Evolutionary conservation across 106 monocot genomes (phyloP).

Genomic region (Ottelia alismoides): DNA sequence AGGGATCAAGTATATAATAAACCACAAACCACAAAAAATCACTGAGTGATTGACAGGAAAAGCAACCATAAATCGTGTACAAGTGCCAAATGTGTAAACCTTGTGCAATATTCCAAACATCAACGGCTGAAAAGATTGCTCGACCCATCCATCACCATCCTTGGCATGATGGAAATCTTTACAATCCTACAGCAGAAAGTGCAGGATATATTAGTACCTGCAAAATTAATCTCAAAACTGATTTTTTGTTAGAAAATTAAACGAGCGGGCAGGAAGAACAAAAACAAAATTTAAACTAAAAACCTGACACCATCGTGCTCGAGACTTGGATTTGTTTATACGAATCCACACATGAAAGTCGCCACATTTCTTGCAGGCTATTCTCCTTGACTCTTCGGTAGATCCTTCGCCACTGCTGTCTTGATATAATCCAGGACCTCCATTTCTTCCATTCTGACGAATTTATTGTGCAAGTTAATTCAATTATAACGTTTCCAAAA

Average conservation of each 20-base stretch:
- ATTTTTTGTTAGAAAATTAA: no score
- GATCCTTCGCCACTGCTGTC: slow-evolving; percentile 30
- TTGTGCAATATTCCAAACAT: slow-evolving; percentile 81
- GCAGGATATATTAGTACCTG: no score
- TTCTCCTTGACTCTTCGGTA: slow-evolving; percentile 55
- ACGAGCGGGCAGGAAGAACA: no score
- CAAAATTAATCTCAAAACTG: no score
- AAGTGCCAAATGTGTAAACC: no score
- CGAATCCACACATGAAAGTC: slow-evolving; percentile 59
- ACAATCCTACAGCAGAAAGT: no score
- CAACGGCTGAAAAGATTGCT: slow-evolving; percentile 69
- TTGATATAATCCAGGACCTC: slow-evolving; percentile 35
- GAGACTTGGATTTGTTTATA: slow-evolving; percentile 49
- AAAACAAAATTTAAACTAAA: no score
- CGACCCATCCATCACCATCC: slow-evolving; percentile 99
- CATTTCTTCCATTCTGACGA: slow-evolving; percentile 48
- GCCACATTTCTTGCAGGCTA: slow-evolving; percentile 75
- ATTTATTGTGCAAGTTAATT: no score
- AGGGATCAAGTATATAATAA: slow-evolving; percentile 2
- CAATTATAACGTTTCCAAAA: no score
- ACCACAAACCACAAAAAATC: background rate
- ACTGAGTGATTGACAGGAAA: no score
- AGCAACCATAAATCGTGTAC: no score
- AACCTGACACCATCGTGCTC: slow-evolving; percentile 96
- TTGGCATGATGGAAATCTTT: slow-evolving; percentile 86